phyloP scores from a whole-genome alignment of 2,329 filamentous ascomycete species.

The Colletotrichum higginsianum region DNA sequence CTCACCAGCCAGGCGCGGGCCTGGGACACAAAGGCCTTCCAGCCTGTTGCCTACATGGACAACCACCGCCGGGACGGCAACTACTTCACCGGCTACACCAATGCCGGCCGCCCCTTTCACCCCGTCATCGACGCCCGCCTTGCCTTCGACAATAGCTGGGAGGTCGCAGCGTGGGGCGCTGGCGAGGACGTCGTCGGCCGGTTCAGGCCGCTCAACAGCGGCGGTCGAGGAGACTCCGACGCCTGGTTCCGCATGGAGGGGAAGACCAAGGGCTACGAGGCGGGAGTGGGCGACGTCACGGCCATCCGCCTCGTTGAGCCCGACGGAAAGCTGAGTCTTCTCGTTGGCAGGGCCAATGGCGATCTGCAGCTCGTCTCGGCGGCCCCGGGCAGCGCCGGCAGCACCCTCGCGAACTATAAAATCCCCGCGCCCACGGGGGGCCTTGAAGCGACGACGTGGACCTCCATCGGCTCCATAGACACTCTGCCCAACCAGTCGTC shows the following conservation, averaged over 20 bases:
- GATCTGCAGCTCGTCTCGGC: conserved; percentile 62
- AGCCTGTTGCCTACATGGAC: conserved; percentile 45
- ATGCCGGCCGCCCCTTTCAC: conserved; percentile 53
- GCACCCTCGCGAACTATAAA: conserved; percentile 46
- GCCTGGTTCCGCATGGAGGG: conserved; percentile 53
- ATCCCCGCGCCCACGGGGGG: conserved; percentile 49
- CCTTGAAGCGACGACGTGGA: conserved; percentile 49
- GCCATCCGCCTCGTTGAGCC: conserved; percentile 61
- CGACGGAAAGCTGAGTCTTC: conserved; percentile 50
- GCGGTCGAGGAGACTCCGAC: conserved; percentile 31
- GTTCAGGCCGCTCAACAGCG: conserved; percentile 50
- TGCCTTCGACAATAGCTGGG: conserved; percentile 54
- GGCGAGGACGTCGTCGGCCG: conserved; percentile 66
- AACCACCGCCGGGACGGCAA: conserved; percentile 46
- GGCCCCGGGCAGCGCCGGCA: conserved; percentile 50
- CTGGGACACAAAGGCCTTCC: conserved; percentile 66
- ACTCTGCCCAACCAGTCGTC: conserved; percentile 31
- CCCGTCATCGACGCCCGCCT: conserved; percentile 63
- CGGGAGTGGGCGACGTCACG: conserved; percentile 66
- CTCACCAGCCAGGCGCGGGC: conserved; percentile 67
- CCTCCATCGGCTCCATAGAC: conserved; percentile 41
- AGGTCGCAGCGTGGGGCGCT: conserved; percentile 65
- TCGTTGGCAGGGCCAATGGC: conserved; percentile 67
- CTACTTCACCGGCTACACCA: conserved; percentile 35
- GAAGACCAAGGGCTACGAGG: conserved; percentile 53